Conservation (phyloP, 352 stramenopile genomes). For the Globisporangium alternatum region DNA sequence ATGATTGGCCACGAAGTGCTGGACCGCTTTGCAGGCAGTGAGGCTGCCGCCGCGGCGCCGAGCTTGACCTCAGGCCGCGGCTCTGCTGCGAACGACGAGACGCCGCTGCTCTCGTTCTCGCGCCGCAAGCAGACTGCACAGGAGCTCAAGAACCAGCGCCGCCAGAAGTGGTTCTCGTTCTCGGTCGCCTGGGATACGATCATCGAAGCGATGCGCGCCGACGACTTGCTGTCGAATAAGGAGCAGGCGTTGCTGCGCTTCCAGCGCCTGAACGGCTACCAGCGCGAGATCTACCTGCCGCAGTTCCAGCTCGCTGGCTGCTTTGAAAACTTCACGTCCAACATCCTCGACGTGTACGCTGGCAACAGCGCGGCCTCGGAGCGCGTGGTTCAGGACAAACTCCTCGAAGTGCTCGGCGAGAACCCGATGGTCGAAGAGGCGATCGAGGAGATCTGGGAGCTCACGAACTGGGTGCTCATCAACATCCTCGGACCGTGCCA, state of each 20-base stretch:
- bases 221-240: slow-evolving; percentile 90
- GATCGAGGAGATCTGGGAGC: slow-evolving; percentile 97
- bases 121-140: slow-evolving; percentile 76
- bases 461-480: slow-evolving; percentile 93
- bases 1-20: slow-evolving; percentile 55
- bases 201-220: slow-evolving; percentile 93
- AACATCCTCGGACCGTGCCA: slow-evolving; percentile 95
- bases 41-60: slow-evolving; percentile 16
- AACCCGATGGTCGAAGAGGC: slow-evolving; percentile 88
- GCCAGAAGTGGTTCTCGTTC: slow-evolving; percentile 98
- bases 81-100: slow-evolving; percentile 45
- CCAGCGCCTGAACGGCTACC: slow-evolving; percentile 94
- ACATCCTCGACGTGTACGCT: slow-evolving; percentile 70
- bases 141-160: slow-evolving; percentile 89
- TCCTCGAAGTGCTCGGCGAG: slow-evolving; percentile 77
- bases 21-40: slow-evolving; percentile 45
- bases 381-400: slow-evolving; percentile 72
- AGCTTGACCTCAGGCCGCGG: background rate
- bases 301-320: slow-evolving; percentile 97
- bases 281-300: slow-evolving; percentile 97
- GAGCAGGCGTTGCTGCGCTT: slow-evolving; percentile 94
- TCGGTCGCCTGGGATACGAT: slow-evolving; percentile 97
- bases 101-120: slow-evolving; percentile 81
- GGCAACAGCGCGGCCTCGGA: slow-evolving; percentile 56
- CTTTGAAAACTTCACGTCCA: slow-evolving; percentile 91